Conservation (phyloP, 1,284 basidiomycete species). For the Lentinula novae-zelandiae region DNA sequence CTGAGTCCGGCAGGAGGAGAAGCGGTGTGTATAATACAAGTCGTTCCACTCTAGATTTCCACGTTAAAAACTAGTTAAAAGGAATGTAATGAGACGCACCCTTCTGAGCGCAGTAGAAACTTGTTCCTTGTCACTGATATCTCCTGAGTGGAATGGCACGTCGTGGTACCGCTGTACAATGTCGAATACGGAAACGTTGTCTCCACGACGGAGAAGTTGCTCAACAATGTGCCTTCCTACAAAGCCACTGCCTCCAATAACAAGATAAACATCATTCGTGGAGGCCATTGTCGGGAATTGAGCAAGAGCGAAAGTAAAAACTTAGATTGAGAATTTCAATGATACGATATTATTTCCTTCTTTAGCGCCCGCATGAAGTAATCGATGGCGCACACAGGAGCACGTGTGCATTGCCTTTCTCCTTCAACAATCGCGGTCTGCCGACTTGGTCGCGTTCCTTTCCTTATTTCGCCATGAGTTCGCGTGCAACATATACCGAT, state of each 20-base stretch:
- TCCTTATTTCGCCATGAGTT: conserved; percentile 6
- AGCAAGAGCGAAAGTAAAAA: background rate
- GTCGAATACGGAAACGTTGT: conserved; percentile 83
- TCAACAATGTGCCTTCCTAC: conserved; percentile 89
- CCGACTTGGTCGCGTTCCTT: conserved; percentile 3
- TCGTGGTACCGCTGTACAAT: conserved; percentile 87
- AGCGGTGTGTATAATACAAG: conserved; percentile 94
- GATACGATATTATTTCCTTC: background rate
- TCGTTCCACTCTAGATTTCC: conserved; percentile 62
- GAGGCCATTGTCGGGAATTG: conserved; percentile 17
- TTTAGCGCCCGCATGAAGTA: background rate
- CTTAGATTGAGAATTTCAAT: background rate
- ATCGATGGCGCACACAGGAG: conserved; percentile 14
- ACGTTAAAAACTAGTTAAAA: conserved; percentile 11
- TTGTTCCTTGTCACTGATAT: conserved; percentile 77
- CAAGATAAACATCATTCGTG: conserved; percentile 61
- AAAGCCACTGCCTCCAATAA: conserved; percentile 92
- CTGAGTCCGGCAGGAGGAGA: conserved; percentile 81
- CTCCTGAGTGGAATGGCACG: conserved; percentile 82
- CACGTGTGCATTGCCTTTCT: conserved; percentile 21
- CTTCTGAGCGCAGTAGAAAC: conserved; percentile 71
- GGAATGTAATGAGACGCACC: conserved; percentile 39
- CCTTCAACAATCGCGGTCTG: conserved; percentile 2
- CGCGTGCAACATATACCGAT: conserved; percentile 28
- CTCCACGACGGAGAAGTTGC: conserved; percentile 73